Base-by-base conservation (phyloP, 1,284 basidiomycete genomes). In the Ganoderma boninense region DNA sequence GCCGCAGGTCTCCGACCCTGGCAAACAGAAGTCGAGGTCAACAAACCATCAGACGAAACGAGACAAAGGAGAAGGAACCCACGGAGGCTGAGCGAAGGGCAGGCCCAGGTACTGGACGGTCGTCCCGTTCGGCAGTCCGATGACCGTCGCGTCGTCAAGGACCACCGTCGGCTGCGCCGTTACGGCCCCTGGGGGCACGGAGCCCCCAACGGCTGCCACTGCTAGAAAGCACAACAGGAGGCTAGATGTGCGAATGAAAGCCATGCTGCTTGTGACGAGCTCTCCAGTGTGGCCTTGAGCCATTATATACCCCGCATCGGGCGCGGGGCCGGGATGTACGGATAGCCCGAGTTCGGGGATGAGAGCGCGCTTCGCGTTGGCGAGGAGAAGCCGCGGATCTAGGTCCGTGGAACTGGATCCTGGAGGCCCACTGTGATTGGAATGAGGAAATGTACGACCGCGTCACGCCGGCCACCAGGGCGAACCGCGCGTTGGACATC, bases 1-100 rank as follows among this genome's bases (percentile, higher is more conserved):
- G 64, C 10, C 69, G 84, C 26, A 85, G 80, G 66, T 85, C 76
- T 0, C 84, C 85, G 40, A 81, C 75, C 1, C 85, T 86, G 62
- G 18, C 11, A 52, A 26, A 26, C 20, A 26, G 29, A 14, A 57
- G 54, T 29, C 14, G 18, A 57, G 4, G 14, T 57, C 54, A 35
- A 8, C n/a, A 18, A 16, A 35, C 29, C 16, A 57, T 32, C 7
- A 29, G 14, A 35, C 16, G 54, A 14, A 57, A 35, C 14, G 26
- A 20, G 26, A 56, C 16, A 14, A 20, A 20, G 6, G 2, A 7
- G 16, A 26, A 35, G 16, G 10, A 2, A 67, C 75, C 26, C 32
- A 76, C 74, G 75, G 75, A 35, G 74, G 71, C 62, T 71, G 68
- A 38, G 75, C 75, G 38, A 65, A 76, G 2, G 74, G 73, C 14